A percentile compares a stretch with the other conserved stretches of the same genome.
Conservation (phyloP, 2,329 filamentous ascomycete genomes). For the Ascochyta koolunga region DNA sequence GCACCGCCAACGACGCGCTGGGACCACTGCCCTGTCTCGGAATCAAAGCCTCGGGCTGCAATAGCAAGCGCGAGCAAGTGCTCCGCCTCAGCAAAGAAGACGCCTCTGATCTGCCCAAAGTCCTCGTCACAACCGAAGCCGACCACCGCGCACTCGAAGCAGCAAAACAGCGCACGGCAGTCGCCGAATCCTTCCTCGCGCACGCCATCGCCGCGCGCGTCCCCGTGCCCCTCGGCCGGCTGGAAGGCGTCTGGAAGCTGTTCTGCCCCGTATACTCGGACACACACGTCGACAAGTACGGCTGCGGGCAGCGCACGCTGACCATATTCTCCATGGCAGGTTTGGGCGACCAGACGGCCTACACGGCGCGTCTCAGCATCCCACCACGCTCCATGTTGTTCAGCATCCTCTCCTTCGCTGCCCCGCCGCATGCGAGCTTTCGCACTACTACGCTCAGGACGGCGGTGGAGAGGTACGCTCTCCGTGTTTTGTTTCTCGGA, state of each 20-base stretch:
- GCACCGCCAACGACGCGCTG: conserved; percentile 5
- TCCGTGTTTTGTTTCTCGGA: conserved; percentile 38
- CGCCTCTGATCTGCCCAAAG: conserved; percentile 1
- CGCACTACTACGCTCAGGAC: conserved; percentile 29
- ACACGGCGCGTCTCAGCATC: conserved; percentile 34
- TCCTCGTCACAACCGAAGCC: conserved; percentile 2
- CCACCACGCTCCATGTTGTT: conserved; percentile 38
- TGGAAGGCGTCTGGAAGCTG: conserved; percentile 35
- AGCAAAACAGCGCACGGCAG: background rate
- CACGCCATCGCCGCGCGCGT: conserved; percentile 25
- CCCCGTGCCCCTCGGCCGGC: conserved; percentile 32
- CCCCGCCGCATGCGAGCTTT: conserved; percentile 39
- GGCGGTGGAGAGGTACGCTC: conserved; percentile 27
- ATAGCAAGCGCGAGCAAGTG: conserved; percentile 29
- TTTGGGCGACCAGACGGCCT: conserved; percentile 13
- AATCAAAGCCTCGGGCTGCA: conserved; percentile 36
- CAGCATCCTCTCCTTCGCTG: conserved; percentile 21
- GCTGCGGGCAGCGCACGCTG: conserved; percentile 33
- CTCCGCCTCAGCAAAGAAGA: conserved; percentile 24
- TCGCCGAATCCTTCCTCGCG: conserved; percentile 27
- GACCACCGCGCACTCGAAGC: conserved; percentile 7
- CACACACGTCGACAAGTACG: conserved; percentile 38
- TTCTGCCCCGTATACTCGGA: conserved; percentile 35
- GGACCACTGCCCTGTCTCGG: conserved; percentile 31
- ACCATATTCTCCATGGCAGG: conserved; percentile 27